Evolutionary conservation across 495 filamentous ascomycete genomes (phyloP), one percentile per base, ranked within the genome.

Genomic region (Penicillium canescens): DNA sequence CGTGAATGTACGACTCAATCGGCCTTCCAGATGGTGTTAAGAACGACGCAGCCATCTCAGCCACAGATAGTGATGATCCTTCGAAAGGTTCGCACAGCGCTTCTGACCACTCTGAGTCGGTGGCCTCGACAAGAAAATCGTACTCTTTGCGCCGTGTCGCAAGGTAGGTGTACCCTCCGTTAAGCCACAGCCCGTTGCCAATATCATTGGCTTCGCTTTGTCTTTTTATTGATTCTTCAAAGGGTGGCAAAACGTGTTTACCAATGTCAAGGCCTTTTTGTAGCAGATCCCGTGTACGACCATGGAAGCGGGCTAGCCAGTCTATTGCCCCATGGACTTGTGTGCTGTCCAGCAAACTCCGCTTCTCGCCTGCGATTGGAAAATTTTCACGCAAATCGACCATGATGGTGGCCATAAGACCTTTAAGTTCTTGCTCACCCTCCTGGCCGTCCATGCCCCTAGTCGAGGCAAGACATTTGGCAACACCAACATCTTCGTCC

Each of bases 101-200:
- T 8, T 52, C 54, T 4, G 60, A 67, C 71, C 71, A 74, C 53
- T 72, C 71, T 9, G 68, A 72, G 33, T 62, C 40, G 0, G 38
- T 42, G 16, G 72, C 69, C 9, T 60, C 36, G 6, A 36, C 58
- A 0, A 74, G 57, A 18, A 64, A 63, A 39, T 53, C 57, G 13
- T 71, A 73, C 52, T 74, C 71, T 44, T 47, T 65, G 14, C 62
- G 53, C 40, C 71, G 64, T 5, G 71, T 74, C 21, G 69, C 62
- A 33, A 74, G 71, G 18, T 74, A 74, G 31, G 71, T 72, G 39
- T 74, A 74, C 7, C 71, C 71, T 5, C 71, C 71, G 20, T 74
- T 74, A 1, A 74, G 57, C 71, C 71, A 74, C 21, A 74, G 20
- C 10, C 59, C 59, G 2, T 12, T 42, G 14, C 51, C 48, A 31